Percentiles rank a stretch among this genome's conserved stretches.
These are phyloP conservation scores for Bocquillonia castaneifolia DNA, from an alignment of 441 rosid genomes.

Conservation along the genomic window DNA sequence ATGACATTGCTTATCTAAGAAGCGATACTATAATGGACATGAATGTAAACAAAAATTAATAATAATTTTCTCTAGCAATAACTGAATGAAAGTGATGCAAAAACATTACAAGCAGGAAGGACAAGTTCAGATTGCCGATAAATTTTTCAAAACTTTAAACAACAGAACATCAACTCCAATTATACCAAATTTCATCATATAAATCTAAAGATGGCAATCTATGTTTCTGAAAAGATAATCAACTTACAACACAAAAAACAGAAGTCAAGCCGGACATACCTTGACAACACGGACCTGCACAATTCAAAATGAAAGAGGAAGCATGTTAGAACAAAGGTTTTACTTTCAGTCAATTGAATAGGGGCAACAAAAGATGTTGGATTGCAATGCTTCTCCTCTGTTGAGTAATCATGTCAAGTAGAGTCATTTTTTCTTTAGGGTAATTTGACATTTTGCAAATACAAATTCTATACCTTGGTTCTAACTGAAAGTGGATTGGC, in stretches of 20 bases:
- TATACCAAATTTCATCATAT: not conserved
- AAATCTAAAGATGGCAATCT: not conserved
- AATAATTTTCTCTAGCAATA: not conserved
- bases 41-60: not conserved
- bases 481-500: conserved; percentile 89
- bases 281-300: conserved; percentile 86
- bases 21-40: not conserved
- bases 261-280: conserved; percentile 49
- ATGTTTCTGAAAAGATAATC: conserved; percentile 8
- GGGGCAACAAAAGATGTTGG: not conserved
- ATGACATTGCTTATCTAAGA: not conserved
- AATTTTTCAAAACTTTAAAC: not conserved
- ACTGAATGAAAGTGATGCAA: not conserved
- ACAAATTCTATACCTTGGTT: conserved; percentile 59
- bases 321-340: not conserved
- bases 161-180: not conserved
- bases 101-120: not conserved
- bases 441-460: too few species aligned
- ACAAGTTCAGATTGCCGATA: not conserved
- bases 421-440: too few species aligned
- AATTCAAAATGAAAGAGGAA: conserved; percentile 13
- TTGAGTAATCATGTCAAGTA: too few species aligned
- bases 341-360: conserved; percentile 1
- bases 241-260: conserved; percentile 34
- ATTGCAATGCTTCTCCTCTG: too few species aligned